Evolutionary conservation across 805 yeast species (phyloP), one percentile per base, ranked within the genome.

Genomic region (Pichia gijzeniarum): DNA sequence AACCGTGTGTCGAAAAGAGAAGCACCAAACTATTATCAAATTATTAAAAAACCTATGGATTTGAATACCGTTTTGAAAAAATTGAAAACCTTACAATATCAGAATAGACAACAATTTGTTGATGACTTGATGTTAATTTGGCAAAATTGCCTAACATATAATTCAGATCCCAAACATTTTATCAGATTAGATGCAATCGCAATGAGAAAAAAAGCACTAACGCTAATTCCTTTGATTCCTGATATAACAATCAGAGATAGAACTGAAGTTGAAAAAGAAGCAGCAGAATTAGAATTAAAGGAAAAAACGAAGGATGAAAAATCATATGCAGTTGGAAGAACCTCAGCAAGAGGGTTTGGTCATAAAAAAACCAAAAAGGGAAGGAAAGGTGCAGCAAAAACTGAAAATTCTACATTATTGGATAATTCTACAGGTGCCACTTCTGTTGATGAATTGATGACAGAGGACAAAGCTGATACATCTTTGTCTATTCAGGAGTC

Each of bases 1-100:
- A 93, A 90, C 65, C 86, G 87, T 59, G 99, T 93, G n/a, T 87
- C 93, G 48, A 93, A 93, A 61, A 75, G 99, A 45, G 99, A 93
- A 58, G 99, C 99, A 0, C 99, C 99, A 7, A 93, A 93, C 60
- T 93, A 93, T 64, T 88, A 88, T 53, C 82, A 83, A 46, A 74
- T 93, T 35, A 91, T 93, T 57, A 90, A 88, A 56, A 79, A 77
- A 47, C 98, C 99, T 19, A 93, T 93, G 99, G 99, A 93, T 60
- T 70, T 93, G 53, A 90, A 89, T 58, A 91, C 97, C 0, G 96
- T 95, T 13, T 73, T 88, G 80, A 90, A 89, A 58, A 93, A 91
- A 61, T 68, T 95, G 56, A 89, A 89, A 58, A 70, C 74, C 5
- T 79, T 86, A 50, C 91, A 86, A 55, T 93, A 93, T 64, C 76